Conservation (phyloP, 805 yeast genomes). For the Ogataea dorogensis region DNA sequence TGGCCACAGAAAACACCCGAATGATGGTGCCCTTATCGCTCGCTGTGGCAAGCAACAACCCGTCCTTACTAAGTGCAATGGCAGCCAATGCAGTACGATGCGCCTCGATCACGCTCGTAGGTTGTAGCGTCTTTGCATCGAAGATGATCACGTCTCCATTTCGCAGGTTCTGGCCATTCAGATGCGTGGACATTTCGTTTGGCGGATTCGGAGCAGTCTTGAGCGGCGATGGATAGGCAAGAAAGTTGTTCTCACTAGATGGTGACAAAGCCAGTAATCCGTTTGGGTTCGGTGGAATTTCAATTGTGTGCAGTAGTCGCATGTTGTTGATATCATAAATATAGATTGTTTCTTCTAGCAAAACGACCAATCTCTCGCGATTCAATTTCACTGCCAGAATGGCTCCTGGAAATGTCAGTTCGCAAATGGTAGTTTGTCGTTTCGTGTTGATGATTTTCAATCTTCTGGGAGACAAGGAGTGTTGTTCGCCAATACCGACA, state of each 20-base stretch:
- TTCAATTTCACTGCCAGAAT: constrained; percentile 77
- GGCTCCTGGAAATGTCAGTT: constrained; percentile 80
- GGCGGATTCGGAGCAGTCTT: constrained; percentile 36
- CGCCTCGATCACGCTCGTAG: constrained; percentile 84
- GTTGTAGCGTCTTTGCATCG: constrained; percentile 73
- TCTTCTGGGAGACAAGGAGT: constrained; percentile 75
- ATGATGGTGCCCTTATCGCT: constrained; percentile 90
- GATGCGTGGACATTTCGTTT: constrained; percentile 12
- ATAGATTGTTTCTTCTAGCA: constrained; percentile 79
- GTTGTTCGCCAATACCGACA: constrained; percentile 79
- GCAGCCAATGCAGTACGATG: constrained; percentile 80
- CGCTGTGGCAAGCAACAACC: constrained; percentile 84
- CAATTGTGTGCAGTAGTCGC: constrained; percentile 74
- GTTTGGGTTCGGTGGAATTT: constrained; percentile 54
- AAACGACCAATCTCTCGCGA: constrained; percentile 78
- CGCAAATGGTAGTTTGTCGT: constrained; percentile 70
- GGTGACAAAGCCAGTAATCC: constrained; percentile 67
- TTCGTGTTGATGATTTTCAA: constrained; percentile 82
- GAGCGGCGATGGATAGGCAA: constrained; percentile 80
- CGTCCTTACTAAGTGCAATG: constrained; percentile 70
- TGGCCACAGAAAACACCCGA: constrained; percentile 73
- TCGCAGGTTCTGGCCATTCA: constrained; percentile 27
- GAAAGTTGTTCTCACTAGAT: constrained; percentile 46
- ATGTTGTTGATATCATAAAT: constrained; percentile 89
- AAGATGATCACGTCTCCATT: constrained; percentile 81